Evolutionary conservation across 345 rosid species (phyloP), one percentile per base, ranked within the genome.

Genomic region (Luvunga scandens): DNA sequence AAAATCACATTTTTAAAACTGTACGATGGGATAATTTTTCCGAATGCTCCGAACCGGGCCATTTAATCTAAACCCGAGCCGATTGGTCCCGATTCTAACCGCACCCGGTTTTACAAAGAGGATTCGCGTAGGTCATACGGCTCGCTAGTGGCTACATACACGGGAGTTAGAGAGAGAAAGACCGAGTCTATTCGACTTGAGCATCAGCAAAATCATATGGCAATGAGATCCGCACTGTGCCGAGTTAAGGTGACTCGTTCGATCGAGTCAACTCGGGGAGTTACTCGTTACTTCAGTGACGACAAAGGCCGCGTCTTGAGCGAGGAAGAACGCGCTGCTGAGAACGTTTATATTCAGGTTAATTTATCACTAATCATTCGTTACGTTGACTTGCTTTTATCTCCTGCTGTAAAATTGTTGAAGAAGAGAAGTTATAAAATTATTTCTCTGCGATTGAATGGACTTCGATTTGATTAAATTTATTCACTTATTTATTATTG

Each of bases 301-400:
- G 89, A 27, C 68, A 87, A 74, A 82, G 97, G 97, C 39, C 90
- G 91, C 36, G n/a, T 94, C 70, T 87, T 94, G 53, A 87, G 94
- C 78, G 97, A 94, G 73, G 97, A 94, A 88, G 96, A 94, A 72
- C 97, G 90, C 66, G 97, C 96, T 34, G 87, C 85, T 8, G 98
- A 94, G 87, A 86, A 18, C 86, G 84, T 94, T 64, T 94, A 90
- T 85, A 90, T 92, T 69, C 87, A 92, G 97, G 97, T 90, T 42
- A 64, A 42, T 2, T 21, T 13, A 42, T 45, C n/a, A 55, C 38
- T 22, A 63, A 31, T 34, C 22, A 33, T 13, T 21, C 24, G 59
- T 4, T 36, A 53, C 22, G 57, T 53, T 18, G 74, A 70, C 27
- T 70, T 28, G 19, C 31, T 4, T 50, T 50, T 70, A 59, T 16